Conservation (phyloP, 371 early-diverging fungal species). For the Zychaea mexicana region DNA sequence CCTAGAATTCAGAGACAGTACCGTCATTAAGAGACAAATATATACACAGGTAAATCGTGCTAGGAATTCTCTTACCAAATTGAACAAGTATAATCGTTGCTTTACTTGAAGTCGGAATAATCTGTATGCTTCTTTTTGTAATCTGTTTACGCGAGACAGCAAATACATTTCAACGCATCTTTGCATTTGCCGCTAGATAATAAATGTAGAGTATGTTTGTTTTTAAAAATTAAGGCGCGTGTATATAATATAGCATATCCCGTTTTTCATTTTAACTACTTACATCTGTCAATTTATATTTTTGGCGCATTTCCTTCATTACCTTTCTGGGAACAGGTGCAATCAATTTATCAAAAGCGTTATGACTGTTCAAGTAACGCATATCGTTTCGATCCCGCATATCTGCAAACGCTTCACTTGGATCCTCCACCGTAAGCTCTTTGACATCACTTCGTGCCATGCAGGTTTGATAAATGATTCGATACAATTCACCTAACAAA, state of each 20-base stretch:
- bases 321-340: conserved; percentile 56
- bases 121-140: conserved; percentile 51
- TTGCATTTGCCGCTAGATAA: conserved; percentile 68
- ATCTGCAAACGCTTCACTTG: conserved; percentile 86
- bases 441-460: conserved; percentile 54
- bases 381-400: conserved; percentile 87
- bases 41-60: neutral
- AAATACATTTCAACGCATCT: conserved; percentile 81
- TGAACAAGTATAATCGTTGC: conserved; percentile 75
- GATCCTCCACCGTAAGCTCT: conserved; percentile 89
- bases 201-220: neutral
- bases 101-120: conserved; percentile 82
- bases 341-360: conserved; percentile 60
- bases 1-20: no score
- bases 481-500: conserved; percentile 59
- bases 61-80: conserved; percentile 49
- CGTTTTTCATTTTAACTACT: neutral
- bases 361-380: conserved; percentile 56
- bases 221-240: no score
- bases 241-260: neutral
- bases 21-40: no score
- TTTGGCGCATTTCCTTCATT: conserved; percentile 45
- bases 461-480: conserved; percentile 62
- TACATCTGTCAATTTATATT: conserved; percentile 67
- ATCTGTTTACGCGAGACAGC: conserved; percentile 58